These are phyloP conservation scores for Henckelia pumila DNA, from an alignment of 257 asterid species.

Conservation along the genomic window DNA sequence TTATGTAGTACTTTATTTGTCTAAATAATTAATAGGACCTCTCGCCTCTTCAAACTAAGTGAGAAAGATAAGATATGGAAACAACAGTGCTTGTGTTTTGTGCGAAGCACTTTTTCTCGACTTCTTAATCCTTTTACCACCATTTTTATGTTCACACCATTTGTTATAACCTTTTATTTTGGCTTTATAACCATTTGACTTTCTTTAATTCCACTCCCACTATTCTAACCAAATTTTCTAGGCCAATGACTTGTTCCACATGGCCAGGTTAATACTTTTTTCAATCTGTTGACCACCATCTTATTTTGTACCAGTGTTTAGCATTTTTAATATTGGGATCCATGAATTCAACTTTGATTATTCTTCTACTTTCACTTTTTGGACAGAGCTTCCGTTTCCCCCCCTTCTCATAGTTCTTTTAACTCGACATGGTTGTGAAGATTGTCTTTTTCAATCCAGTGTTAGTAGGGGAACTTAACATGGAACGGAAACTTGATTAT, in stretches of 20 bases:
- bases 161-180: slow-evolving; percentile 14
- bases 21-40: too few species aligned
- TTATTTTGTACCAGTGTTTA: background rate
- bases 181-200: slow-evolving; percentile 9
- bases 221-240: background rate
- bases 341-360: background rate
- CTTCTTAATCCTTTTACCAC: slow-evolving; percentile 4
- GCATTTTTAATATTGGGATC: background rate
- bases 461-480: background rate
- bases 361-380: background rate
- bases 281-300: background rate
- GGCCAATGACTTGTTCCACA: background rate
- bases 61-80: background rate
- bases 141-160: slow-evolving; percentile 3
- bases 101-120: background rate
- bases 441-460: background rate
- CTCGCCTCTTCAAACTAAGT: slow-evolving; percentile 10
- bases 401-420: background rate
- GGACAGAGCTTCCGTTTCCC: background rate
- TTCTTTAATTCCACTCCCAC: slow-evolving; percentile 1
- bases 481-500: background rate
- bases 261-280: background rate
- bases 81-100: background rate
- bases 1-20: background rate
- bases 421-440: background rate